These are phyloP conservation scores for Saprolegnia parasitica DNA, from an alignment of 352 stramenopile genomes.

Conservation along the genomic window DNA sequence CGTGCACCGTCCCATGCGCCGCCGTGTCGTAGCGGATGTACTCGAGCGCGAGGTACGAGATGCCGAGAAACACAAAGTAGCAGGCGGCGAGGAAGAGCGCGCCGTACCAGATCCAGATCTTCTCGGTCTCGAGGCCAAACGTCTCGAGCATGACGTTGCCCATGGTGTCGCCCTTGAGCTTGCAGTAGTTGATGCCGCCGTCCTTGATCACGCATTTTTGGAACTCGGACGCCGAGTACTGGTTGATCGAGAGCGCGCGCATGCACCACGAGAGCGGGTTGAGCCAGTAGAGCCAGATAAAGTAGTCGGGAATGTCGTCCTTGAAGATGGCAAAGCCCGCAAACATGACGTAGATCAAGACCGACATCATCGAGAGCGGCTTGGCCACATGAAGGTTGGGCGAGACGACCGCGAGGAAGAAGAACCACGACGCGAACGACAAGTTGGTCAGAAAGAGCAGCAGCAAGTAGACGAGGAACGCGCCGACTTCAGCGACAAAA, in stretches of 20 bases:
- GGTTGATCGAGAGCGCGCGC: constrained; percentile 21
- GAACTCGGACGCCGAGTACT: constrained; percentile 20
- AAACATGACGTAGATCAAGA: constrained; percentile 31
- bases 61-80: constrained; percentile 33
- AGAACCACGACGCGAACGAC: constrained; percentile 45
- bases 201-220: neutral
- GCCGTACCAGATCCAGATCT: constrained; percentile 32
- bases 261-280: constrained; percentile 34
- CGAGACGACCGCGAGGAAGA: constrained; percentile 18
- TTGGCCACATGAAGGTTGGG: constrained; percentile 26
- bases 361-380: constrained; percentile 22
- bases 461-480: neutral
- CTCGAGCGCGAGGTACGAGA: constrained; percentile 32
- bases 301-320: constrained; percentile 32
- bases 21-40: neutral
- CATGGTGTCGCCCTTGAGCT: constrained; percentile 20
- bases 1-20: neutral
- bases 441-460: neutral
- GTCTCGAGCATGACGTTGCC: constrained; percentile 22
- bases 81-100: constrained; percentile 29
- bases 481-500: constrained; percentile 17
- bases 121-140: constrained; percentile 36
- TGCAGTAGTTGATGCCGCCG: neutral
- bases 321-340: constrained; percentile 29
- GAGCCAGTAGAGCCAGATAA: constrained; percentile 36